Conservation (phyloP, 805 yeast species). For the Lipomyces japonicus region DNA sequence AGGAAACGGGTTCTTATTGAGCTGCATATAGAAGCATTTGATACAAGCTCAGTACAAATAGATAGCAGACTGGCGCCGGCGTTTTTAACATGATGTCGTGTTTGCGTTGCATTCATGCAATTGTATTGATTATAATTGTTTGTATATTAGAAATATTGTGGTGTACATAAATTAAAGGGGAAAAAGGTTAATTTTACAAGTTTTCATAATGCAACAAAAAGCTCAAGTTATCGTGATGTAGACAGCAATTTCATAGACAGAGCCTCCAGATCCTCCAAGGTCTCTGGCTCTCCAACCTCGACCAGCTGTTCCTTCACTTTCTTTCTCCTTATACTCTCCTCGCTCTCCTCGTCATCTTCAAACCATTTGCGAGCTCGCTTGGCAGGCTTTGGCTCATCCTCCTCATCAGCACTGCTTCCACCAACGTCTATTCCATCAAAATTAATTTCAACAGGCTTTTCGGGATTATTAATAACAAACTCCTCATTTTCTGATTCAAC, state of each 20-base stretch:
- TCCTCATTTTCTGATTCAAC: slow-evolving; percentile 35
- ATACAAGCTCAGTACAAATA: slow-evolving; percentile 23
- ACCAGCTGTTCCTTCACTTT: slow-evolving; percentile 43
- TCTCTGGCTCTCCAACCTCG: slow-evolving; percentile 83
- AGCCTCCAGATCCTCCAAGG: slow-evolving; percentile 91
- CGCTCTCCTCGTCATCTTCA: slow-evolving; percentile 30
- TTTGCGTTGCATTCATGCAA: too few species aligned
- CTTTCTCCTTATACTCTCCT: slow-evolving; percentile 27
- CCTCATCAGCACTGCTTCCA: slow-evolving; percentile 37
- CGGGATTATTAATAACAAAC: slow-evolving; percentile 20
- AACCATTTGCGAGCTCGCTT: slow-evolving; percentile 29
- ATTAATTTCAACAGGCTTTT: slow-evolving; percentile 4
- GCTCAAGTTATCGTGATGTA: slow-evolving; percentile 1
- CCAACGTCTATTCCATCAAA: slow-evolving; percentile 8
- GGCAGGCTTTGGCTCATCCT: slow-evolving; percentile 34
- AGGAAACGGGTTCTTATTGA: slow-evolving; percentile 89
- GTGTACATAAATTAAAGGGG: too few species aligned
- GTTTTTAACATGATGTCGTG: slow-evolving; percentile 17
- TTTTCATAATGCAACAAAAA: too few species aligned
- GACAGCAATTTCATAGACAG: slow-evolving; percentile 53
- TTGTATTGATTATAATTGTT: too few species aligned
- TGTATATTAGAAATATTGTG: background rate
- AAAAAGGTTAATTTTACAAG: too few species aligned
- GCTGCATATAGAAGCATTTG: slow-evolving; percentile 62
- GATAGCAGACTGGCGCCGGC: slow-evolving; percentile 26